Evolutionary conservation across 1,284 basidiomycete genomes (phyloP).

Genomic region (Malassezia cuniculi): DNA sequence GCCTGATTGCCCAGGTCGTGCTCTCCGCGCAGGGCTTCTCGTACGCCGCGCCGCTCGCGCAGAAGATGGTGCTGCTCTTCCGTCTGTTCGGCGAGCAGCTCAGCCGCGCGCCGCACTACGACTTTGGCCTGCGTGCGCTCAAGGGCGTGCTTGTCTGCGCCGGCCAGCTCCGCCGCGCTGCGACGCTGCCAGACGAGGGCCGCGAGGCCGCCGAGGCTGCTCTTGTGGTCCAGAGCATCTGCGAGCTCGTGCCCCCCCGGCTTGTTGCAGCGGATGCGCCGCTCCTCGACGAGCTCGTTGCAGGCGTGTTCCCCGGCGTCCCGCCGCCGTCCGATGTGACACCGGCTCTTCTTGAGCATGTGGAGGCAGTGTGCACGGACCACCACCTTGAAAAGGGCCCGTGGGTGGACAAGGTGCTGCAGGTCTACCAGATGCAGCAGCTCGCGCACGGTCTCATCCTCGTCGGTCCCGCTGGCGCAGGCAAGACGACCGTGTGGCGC

Average conservation of each 20-base stretch:
- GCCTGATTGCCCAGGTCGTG: slow-evolving; percentile 98
- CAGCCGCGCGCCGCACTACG: slow-evolving; percentile 94
- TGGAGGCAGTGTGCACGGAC: slow-evolving; percentile 76
- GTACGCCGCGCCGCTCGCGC: slow-evolving; percentile 84
- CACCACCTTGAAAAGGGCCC: slow-evolving; percentile 71
- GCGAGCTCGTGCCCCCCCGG: slow-evolving; percentile 96
- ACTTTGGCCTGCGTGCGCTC: slow-evolving; percentile 93
- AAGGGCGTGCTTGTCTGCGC: slow-evolving; percentile 94
- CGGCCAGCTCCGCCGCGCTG: slow-evolving; percentile 87
- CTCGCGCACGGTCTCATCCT: slow-evolving; percentile 99
- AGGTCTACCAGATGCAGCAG: slow-evolving; percentile 97
- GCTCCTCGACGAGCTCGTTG: slow-evolving; percentile 77
- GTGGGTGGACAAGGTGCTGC: slow-evolving; percentile 91
- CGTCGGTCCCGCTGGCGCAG: slow-evolving; percentile 92
- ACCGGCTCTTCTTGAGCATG: slow-evolving; percentile 61
- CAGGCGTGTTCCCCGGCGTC: slow-evolving; percentile 94
- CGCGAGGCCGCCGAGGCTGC: slow-evolving; percentile 67
- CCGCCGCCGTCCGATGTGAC: slow-evolving; percentile 78
- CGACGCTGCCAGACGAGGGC: slow-evolving; percentile 15
- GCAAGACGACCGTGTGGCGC: slow-evolving; percentile 95
- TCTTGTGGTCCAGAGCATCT: slow-evolving; percentile 97
- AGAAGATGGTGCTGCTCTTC: slow-evolving; percentile 98
- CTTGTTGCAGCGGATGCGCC: slow-evolving; percentile 94
- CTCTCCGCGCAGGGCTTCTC: slow-evolving; percentile 98
- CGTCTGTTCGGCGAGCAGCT: slow-evolving; percentile 94